Conservation (phyloP, 306 rosid genomes). For the apple (Malus domestica) region DNA sequence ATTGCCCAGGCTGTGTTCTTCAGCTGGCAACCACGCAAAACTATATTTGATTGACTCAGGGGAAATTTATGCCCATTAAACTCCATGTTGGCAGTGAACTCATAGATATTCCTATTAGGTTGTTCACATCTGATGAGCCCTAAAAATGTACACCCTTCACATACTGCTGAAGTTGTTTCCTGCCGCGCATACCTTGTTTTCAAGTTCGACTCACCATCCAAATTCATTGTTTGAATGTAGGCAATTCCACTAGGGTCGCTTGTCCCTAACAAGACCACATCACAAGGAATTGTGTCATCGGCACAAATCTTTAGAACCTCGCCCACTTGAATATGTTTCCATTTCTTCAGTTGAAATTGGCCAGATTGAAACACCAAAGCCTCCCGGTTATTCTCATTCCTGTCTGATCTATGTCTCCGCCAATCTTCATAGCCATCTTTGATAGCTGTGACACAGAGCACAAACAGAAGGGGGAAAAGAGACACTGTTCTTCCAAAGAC, state of each 20-base stretch:
- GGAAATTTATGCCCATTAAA: conserved; percentile 54
- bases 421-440: conserved; percentile 98
- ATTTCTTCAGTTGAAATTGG: conserved; percentile 50
- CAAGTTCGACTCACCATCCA: conserved; percentile 97
- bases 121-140: conserved; percentile 84
- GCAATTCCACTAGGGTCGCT: conserved; percentile 96
- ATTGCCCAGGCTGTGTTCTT: conserved; percentile 93
- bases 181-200: conserved; percentile 95
- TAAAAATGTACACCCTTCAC: conserved; percentile 40
- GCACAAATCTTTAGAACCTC: conserved; percentile 80
- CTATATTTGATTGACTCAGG: conserved; percentile 87
- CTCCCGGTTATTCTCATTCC: conserved; percentile 77
- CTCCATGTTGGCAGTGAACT: conserved; percentile 90
- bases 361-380: conserved; percentile 55
- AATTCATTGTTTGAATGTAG: conserved; percentile 93
- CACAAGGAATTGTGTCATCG: conserved; percentile 84
- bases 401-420: conserved; percentile 87
- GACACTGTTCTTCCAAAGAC: conserved; percentile 93
- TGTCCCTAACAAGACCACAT: conserved; percentile 92
- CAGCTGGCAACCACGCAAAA: conserved; percentile 93
- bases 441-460: conserved; percentile 84
- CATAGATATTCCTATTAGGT: conserved; percentile 89
- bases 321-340: conserved; percentile 79
- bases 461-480: conserved; percentile 78
- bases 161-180: conserved; percentile 58